Evolutionary conservation across 129 eudicot species (phyloP).

Genomic region (Glebionis coronaria): DNA sequence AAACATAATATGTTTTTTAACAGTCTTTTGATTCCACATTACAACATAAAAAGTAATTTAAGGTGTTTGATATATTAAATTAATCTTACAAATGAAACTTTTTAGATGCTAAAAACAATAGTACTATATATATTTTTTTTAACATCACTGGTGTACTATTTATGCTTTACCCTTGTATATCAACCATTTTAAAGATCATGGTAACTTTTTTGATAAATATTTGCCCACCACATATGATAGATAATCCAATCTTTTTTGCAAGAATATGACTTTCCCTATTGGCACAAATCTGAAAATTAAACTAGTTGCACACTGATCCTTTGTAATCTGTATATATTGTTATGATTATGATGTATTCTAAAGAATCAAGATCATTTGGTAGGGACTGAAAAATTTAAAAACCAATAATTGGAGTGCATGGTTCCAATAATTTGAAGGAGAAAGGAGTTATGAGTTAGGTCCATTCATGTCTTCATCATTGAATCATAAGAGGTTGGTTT

Average conservation of each 20-base stretch:
- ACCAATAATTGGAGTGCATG: slow-evolving; percentile 33
- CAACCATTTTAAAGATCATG: too few species aligned
- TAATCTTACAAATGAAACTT: too few species aligned
- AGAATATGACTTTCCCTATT: background rate
- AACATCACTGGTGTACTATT: too few species aligned
- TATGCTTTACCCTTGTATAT: too few species aligned
- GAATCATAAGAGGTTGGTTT: slow-evolving; percentile 34
- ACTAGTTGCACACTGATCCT: background rate
- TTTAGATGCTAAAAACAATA: too few species aligned
- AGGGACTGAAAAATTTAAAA: slow-evolving; percentile 4
- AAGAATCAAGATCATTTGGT: slow-evolving; percentile 26
- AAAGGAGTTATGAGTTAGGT: slow-evolving; percentile 32
- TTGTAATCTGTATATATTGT: background rate
- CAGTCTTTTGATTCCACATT: too few species aligned
- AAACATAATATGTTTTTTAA: too few species aligned
- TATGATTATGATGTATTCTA: slow-evolving; percentile 4
- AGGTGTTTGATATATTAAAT: too few species aligned
- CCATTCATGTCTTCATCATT: slow-evolving; percentile 43
- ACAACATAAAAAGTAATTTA: too few species aligned
- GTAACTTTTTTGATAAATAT: too few species aligned
- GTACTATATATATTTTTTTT: too few species aligned
- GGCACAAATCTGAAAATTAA: background rate
- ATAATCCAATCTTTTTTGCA: background rate
- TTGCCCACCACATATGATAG: too few species aligned
- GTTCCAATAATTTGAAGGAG: slow-evolving; percentile 31